Evolutionary conservation across 768 basidiomycete genomes (phyloP), one percentile per base, ranked within the genome.

Genomic region (Suillus placidus): DNA sequence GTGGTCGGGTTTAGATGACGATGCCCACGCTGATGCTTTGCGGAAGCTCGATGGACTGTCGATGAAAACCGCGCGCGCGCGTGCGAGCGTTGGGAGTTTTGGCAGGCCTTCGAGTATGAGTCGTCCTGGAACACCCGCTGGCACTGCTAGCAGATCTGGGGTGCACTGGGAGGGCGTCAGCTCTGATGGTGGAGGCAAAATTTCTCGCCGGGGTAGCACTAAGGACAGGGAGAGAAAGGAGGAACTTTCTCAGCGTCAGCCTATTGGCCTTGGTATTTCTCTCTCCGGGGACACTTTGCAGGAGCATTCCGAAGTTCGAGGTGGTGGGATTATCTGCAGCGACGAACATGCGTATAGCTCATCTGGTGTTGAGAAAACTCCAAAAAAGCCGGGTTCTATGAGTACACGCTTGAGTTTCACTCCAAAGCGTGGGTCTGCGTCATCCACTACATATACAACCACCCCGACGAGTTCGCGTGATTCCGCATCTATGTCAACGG

Each of bases 11-110:
- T 83, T 95, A 71, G 91, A 94, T 71, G 94, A 96, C 73, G 89
- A 93, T 71, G 90, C 90, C 18, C 95, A 97, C 8, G 92, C 88
- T 8, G 95, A 97, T 71, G 94, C 94, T 10, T 82, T 99, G 42
- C 87, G 95, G 63, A 97, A 97, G 78, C 79, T 99, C 32, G 97
- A 99, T 71, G 97, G 97, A 0, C 75, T 97, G 13, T 86, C 86
- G 13, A 90, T 90, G 1, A 92, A 91, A 73, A 88, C 84, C 43
- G 87, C 90, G 12, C 86, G 91, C 57, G 87, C 91, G 13, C 86
- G 93, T 32, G 89, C 91, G 4, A 94, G 93, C 70, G 81, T 93
- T 64, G 84, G 84, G 58, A 93, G 89, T 74, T 83, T 91, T 58
- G 88, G 89, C 67, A 87, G 89, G 23, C 83, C 87, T 51, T 83